Base-by-base conservation (phyloP, 331 rosid species). In the Malus hybrid region DNA sequence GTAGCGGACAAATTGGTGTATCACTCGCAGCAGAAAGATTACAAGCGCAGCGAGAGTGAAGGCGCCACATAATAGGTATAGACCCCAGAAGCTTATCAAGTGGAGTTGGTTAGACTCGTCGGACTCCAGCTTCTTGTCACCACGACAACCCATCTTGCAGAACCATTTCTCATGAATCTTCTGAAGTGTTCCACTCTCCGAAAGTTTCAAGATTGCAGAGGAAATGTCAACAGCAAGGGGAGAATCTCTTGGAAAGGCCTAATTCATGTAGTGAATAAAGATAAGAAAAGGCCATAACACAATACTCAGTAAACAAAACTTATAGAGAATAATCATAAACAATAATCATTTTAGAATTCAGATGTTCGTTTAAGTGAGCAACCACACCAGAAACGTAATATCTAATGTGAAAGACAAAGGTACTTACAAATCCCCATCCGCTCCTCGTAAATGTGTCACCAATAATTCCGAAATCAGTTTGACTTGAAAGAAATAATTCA, bases 381-480 rank as follows among this genome's bases (percentile, higher is more conserved):
- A 52, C 57, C 0, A 52, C 9, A 52, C 18, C 57, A 33, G 70
- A 18, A 34, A 56, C 61, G 36, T 34, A 58, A 57, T 33, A 72
- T 34, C 24, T 20, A 22, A 58, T 57, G 66, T 36, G 26, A 71
- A 56, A 72, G 66, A 75, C 20, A 79, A 68, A 83, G 83, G 26
- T 71, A 93, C 98, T 94, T 88, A 94, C 99, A 84, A 92, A 94
- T 81, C 99, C 99, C 99, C 99, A 94, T 73, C 97, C 87, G 72
- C 93, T 80, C 90, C 74, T 86, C 78, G 97, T 81, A 75, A 94
- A 94, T 30, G 92, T 74, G 82, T 84, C 97, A 34, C 97, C 99
- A 14, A 94, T 79, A n/a, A 90, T 88, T 73, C 96, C 96, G n/a
- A 88, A 94, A 55, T 86, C 97, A 14, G 89, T 84, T 78, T 56